phyloP scores from a whole-genome alignment of 495 filamentous ascomycete species.

The Aspergillus taichungensis region DNA sequence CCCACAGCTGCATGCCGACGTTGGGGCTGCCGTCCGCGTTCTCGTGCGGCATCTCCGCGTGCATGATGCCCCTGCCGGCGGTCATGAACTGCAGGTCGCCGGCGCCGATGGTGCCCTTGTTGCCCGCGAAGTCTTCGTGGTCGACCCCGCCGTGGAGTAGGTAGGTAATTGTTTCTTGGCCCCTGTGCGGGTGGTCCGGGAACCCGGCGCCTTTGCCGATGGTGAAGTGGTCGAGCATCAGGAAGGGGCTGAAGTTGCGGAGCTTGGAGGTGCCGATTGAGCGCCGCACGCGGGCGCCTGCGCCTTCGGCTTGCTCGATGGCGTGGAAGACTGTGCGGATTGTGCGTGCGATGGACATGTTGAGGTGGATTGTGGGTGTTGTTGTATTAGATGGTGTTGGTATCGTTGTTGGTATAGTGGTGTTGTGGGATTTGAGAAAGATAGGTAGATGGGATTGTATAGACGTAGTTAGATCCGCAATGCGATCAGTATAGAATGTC shows the following conservation, averaged over 20 bases:
- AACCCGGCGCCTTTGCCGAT: conserved; percentile 77
- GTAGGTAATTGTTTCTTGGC: conserved; percentile 88
- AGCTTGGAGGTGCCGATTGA: conserved; percentile 80
- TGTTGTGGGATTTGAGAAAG: conserved; percentile 30
- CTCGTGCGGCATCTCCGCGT: conserved; percentile 90
- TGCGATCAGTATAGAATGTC: conserved; percentile 9
- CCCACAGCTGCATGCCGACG: conserved; percentile 90
- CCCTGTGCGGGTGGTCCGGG: conserved; percentile 74
- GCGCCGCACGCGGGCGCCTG: conserved; percentile 78
- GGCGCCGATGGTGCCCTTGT: conserved; percentile 71
- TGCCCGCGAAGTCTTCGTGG: conserved; percentile 92
- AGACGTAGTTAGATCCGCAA: conserved; percentile 8
- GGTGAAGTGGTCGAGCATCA: conserved; percentile 95
- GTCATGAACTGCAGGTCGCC: conserved; percentile 98
- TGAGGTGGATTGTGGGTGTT: conserved; percentile 17
- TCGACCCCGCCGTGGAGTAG: conserved; percentile 75
- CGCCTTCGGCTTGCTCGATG: conserved; percentile 80
- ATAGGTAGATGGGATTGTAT: conserved; percentile 9
- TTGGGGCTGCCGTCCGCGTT: conserved; percentile 68
- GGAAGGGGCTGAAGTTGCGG: conserved; percentile 83
- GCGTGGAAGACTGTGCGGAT: conserved; percentile 79
- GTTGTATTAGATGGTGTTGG: conserved; percentile 31
- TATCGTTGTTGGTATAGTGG: conserved; percentile 57
- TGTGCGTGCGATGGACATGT: conserved; percentile 62
- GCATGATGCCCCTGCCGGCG: conserved; percentile 84